A percentile compares a stretch with the other conserved stretches of the same genome.
Conservation (phyloP, 495 filamentous ascomycete species). For the Podospora tetraspora region DNA sequence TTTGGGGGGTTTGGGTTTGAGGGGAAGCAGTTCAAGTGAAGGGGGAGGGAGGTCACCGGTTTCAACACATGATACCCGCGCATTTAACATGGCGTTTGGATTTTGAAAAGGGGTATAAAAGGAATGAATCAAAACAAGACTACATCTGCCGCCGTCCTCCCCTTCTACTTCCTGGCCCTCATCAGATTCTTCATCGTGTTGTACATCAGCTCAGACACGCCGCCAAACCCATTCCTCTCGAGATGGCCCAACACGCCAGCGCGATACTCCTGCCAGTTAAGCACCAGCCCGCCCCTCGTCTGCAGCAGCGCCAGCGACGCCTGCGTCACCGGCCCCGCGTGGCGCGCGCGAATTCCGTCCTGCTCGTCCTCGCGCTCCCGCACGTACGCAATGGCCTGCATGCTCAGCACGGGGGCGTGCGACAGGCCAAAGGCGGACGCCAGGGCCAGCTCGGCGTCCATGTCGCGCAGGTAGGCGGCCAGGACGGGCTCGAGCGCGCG, state of each 20-base stretch:
- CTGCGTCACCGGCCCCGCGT: conserved; percentile 75
- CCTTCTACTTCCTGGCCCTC: conserved; percentile 25
- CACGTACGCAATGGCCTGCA: conserved; percentile 62
- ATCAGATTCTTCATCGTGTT: conserved; percentile 75
- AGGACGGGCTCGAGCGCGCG: conserved; percentile 43
- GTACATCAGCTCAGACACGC: conserved; percentile 69
- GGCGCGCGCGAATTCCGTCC: conserved; percentile 43
- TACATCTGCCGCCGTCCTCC: background rate
- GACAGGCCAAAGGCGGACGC: conserved; percentile 63
- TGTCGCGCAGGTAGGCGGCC: conserved; percentile 36
- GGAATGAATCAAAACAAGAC: background rate
- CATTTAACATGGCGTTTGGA: conserved; percentile 27
- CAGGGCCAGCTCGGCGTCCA: conserved; percentile 44
- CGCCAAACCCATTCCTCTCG: conserved; percentile 57
- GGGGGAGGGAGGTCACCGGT: background rate
- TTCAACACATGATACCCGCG: conserved; percentile 16
- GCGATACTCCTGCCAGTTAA: conserved; percentile 71
- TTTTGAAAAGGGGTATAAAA: conserved; percentile 2
- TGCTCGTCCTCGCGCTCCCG: conserved; percentile 58
- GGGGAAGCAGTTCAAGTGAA: too few relatives aligned
- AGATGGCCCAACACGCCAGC: conserved; percentile 67
- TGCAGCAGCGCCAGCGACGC: conserved; percentile 56
- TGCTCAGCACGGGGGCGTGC: conserved; percentile 59
- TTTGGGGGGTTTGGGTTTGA: conserved; percentile 80
- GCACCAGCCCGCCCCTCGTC: conserved; percentile 61